A percentile compares a stretch with the other conserved stretches of the same genome.
These are phyloP conservation scores for Xylaria longipes DNA, from an alignment of 495 filamentous ascomycete genomes.

Conservation along the genomic window DNA sequence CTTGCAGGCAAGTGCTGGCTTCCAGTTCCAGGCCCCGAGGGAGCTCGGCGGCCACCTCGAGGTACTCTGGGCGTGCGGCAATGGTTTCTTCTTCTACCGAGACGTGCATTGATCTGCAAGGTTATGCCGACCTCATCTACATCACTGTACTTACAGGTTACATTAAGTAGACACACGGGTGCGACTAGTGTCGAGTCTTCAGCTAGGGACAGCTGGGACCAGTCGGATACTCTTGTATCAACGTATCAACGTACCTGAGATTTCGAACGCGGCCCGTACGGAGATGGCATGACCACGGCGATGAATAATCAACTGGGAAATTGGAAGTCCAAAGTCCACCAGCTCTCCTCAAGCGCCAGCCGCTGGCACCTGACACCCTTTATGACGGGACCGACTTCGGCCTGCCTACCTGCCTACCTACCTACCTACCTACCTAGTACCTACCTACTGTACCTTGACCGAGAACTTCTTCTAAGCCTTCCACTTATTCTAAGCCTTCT, in stretches of 20 bases:
- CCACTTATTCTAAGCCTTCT: too few species aligned
- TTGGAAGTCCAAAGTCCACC: too few species aligned
- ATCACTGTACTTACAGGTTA: not conserved
- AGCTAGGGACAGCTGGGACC: conserved; percentile 15
- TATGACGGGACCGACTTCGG: too few species aligned
- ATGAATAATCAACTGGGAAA: not conserved
- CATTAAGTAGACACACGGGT: not conserved
- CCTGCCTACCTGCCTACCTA: too few species aligned
- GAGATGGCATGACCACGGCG: not conserved
- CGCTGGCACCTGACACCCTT: not conserved
- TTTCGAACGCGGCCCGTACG: not conserved
- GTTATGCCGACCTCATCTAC: conserved; percentile 11
- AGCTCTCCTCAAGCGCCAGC: not conserved
- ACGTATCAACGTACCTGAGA: not conserved
- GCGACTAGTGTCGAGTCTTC: not conserved
- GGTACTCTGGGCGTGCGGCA: not conserved
- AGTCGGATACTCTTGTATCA: not conserved
- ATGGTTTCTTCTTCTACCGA: conserved; percentile 23
- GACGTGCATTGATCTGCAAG: conserved; percentile 26
- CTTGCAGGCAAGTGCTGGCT: not conserved
- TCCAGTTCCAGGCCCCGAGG: not conserved
- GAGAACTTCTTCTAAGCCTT: not conserved
- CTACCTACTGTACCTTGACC: not conserved
- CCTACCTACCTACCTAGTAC: too few species aligned
- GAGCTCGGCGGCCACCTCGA: not conserved